phyloP scores from a whole-genome alignment of 176 grass and related monocot genomes.

The Lolium multiflorum region DNA sequence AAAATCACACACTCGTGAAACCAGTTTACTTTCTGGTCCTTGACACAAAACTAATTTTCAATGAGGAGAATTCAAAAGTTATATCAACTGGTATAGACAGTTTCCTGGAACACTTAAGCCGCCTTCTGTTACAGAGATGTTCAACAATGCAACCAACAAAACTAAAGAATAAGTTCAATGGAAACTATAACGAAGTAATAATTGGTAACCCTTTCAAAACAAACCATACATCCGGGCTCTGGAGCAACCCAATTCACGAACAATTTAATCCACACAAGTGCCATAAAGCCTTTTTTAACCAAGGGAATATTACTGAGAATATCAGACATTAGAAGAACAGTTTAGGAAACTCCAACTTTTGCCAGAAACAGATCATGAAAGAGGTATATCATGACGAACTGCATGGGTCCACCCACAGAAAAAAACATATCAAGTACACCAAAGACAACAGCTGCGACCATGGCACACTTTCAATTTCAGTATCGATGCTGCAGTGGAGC shows the following conservation, averaged over 20 bases:
- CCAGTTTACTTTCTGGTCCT: too few species aligned
- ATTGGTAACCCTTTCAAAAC: neutral
- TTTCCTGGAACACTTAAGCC: neutral
- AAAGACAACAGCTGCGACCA: neutral
- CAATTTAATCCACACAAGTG: neutral
- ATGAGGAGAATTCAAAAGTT: neutral
- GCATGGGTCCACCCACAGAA: neutral
- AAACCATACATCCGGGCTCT: neutral
- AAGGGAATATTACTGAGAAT: neutral
- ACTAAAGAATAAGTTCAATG: neutral
- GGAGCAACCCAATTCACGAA: neutral
- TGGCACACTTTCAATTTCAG: neutral
- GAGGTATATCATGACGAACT: neutral
- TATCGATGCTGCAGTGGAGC: neutral
- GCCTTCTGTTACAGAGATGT: neutral
- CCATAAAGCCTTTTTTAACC: neutral
- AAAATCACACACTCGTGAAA: too few species aligned
- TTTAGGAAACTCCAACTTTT: neutral
- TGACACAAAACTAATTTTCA: neutral
- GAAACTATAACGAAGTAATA: neutral
- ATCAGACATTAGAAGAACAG: neutral
- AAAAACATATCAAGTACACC: slow-evolving; percentile 5
- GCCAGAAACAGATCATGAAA: neutral
- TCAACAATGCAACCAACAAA: neutral
- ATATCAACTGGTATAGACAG: neutral